Evolutionary conservation across 2,329 filamentous ascomycete genomes (phyloP).

Genomic region (Pseudocercospora vitis): DNA sequence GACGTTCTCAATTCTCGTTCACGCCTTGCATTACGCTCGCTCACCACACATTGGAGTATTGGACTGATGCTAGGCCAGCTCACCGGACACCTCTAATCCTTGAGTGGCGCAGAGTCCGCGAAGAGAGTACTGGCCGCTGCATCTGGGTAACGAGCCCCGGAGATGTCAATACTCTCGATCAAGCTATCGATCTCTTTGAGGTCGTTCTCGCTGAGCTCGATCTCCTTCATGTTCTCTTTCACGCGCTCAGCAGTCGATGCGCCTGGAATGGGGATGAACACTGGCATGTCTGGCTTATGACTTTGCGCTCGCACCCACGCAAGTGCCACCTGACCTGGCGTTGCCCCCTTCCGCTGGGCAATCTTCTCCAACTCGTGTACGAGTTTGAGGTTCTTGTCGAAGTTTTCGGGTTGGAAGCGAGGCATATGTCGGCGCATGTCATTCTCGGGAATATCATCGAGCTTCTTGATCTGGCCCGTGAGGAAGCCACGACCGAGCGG

Average conservation of each 20-base stretch:
- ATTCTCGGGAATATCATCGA: conserved; percentile 57
- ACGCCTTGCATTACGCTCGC: neutral
- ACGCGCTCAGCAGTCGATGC: conserved; percentile 41
- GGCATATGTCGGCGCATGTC: conserved; percentile 52
- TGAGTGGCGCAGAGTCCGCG: conserved; percentile 31
- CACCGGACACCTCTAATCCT: conserved; percentile 22
- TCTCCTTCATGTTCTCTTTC: conserved; percentile 42
- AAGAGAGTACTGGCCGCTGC: conserved; percentile 26
- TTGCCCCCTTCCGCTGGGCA: conserved; percentile 57
- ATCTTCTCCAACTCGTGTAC: conserved; percentile 58
- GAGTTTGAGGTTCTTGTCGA: conserved; percentile 64
- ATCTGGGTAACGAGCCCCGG: conserved; percentile 44
- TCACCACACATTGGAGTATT: neutral
- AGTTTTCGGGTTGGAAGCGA: conserved; percentile 63
- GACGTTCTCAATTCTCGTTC: conserved; percentile 29
- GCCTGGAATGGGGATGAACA: conserved; percentile 48
- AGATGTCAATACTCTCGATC: conserved; percentile 47
- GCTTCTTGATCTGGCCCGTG: conserved; percentile 52
- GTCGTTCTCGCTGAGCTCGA: conserved; percentile 49
- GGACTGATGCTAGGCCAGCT: neutral
- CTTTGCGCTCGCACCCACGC: conserved; percentile 51
- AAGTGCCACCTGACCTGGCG: conserved; percentile 51
- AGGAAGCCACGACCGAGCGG: conserved; percentile 66
- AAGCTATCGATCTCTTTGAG: conserved; percentile 55
- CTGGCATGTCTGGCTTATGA: conserved; percentile 45